These are phyloP conservation scores for Mitragyna speciosa DNA, from an alignment of 257 asterid species.

Conservation along the genomic window DNA sequence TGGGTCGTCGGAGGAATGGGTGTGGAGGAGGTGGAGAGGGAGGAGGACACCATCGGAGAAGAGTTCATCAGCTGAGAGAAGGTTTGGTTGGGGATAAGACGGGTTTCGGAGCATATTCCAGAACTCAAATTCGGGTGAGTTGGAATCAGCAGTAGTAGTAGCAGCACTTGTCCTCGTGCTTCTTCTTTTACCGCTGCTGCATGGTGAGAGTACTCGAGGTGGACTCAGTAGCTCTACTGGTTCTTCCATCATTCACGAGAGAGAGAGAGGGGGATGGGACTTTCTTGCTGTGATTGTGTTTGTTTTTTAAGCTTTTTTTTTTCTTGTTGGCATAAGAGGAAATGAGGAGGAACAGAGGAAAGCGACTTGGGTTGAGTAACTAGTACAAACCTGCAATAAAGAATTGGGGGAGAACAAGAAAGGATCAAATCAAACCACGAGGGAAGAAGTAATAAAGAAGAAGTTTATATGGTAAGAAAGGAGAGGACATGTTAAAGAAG, in stretches of 20 bases:
- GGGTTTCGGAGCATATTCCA: slow-evolving; percentile 71
- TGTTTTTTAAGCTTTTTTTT: too few species aligned
- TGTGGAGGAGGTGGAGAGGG: slow-evolving; percentile 65
- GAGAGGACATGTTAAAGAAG: too few species aligned
- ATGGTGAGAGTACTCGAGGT: slow-evolving; percentile 42
- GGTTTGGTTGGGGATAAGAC: slow-evolving; percentile 62
- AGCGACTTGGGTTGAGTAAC: too few species aligned
- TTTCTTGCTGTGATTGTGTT: too few species aligned
- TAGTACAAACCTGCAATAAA: too few species aligned
- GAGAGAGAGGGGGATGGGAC: neutral
- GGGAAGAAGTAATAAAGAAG: slow-evolving; percentile 24
- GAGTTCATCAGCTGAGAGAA: slow-evolving; percentile 83
- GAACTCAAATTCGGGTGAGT: slow-evolving; percentile 90
- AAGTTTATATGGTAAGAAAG: slow-evolving; percentile 15
- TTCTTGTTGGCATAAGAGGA: too few species aligned
- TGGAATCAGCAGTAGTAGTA: neutral
- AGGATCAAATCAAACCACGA: slow-evolving; percentile 1
- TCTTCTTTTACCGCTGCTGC: slow-evolving; percentile 50
- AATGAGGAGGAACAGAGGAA: too few species aligned
- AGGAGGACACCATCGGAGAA: slow-evolving; percentile 85
- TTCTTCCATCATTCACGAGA: slow-evolving; percentile 40
- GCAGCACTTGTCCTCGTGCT: neutral
- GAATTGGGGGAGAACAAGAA: too few species aligned
- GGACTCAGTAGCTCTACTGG: slow-evolving; percentile 30
- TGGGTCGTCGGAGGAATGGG: slow-evolving; percentile 25